A percentile compares a stretch with the other conserved stretches of the same genome.
phyloP scores from a whole-genome alignment of 768 basidiomycete genomes.

The Artomyces pyxidatus region DNA sequence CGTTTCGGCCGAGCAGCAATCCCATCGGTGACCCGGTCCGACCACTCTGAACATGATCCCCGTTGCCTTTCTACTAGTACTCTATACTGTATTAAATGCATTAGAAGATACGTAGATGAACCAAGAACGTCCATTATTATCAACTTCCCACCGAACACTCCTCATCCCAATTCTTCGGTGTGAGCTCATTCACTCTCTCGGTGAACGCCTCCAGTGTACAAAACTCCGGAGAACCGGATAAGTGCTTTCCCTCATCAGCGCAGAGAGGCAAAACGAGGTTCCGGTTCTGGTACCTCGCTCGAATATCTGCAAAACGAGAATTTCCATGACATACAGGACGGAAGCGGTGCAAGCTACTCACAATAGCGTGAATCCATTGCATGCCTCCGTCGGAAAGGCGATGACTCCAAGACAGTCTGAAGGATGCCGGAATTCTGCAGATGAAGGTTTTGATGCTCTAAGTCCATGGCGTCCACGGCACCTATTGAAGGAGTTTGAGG shows the following conservation, averaged over 20 bases:
- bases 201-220: slow-evolving; percentile 62
- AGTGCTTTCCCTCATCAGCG: slow-evolving; percentile 55
- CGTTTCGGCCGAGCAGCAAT: too few relatives aligned
- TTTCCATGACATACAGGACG: not conserved
- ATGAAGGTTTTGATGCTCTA: slow-evolving; percentile 7
- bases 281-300: slow-evolving; percentile 73
- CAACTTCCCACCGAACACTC: slow-evolving; percentile 39
- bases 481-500: not conserved
- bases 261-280: slow-evolving; percentile 58
- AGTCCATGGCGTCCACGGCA: not conserved
- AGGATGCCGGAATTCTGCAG: slow-evolving; percentile 3
- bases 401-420: not conserved
- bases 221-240: slow-evolving; percentile 63
- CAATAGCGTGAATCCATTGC: slow-evolving; percentile 9
- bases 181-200: slow-evolving; percentile 53
- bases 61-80: too few relatives aligned
- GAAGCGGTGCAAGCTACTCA: slow-evolving; percentile 5
- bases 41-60: too few relatives aligned
- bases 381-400: not conserved
- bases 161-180: slow-evolving; percentile 54
- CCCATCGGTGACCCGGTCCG: too few relatives aligned
- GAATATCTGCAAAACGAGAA: slow-evolving; percentile 28
- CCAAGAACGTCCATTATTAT: too few relatives aligned
- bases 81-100: too few relatives aligned
- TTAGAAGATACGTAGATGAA: too few relatives aligned